phyloP scores from a whole-genome alignment of 78 protist species.

The Anaeramoeba flamelloides region DNA sequence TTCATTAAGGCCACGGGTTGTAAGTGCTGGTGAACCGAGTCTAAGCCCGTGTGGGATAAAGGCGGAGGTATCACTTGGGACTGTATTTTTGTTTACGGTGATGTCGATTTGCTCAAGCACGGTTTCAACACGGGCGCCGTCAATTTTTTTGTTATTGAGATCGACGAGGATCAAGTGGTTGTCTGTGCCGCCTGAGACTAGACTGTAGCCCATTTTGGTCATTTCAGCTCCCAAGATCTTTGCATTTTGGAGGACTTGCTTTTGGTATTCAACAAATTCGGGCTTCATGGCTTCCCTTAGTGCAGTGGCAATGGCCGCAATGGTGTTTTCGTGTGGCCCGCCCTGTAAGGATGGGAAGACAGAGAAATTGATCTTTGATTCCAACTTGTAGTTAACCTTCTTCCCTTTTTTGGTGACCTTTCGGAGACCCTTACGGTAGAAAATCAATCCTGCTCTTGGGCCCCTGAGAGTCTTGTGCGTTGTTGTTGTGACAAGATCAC shows the following conservation, averaged over 20 bases:
- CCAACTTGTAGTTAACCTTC: conserved; percentile 32
- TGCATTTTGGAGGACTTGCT: conserved; percentile 54
- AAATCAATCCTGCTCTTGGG: conserved; percentile 95
- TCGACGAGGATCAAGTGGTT: conserved; percentile 89
- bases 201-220: conserved; percentile 46
- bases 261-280: conserved; percentile 64
- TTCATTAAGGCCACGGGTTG: conserved; percentile 17
- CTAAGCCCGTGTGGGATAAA: conserved; percentile 88
- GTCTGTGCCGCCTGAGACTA: conserved; percentile 88
- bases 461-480: conserved; percentile 98
- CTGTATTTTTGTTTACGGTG: conserved; percentile 91
- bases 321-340: conserved; percentile 95
- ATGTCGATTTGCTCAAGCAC: conserved; percentile 60
- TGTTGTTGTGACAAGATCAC: conserved; percentile 96
- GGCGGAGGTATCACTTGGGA: conserved; percentile 77
- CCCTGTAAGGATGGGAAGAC: conserved; percentile 82
- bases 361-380: conserved; percentile 30
- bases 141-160: conserved; percentile 35
- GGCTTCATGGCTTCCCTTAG: conserved; percentile 25
- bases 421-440: conserved; percentile 61
- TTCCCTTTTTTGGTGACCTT: too few relatives aligned
- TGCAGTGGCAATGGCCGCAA: conserved; percentile 87
- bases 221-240: conserved; percentile 54
- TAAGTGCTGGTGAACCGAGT: conserved; percentile 21
- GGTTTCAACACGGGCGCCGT: conserved; percentile 77